Conservation (phyloP, 108 stramenopile species). For the Asterionellopsis glacialis region DNA sequence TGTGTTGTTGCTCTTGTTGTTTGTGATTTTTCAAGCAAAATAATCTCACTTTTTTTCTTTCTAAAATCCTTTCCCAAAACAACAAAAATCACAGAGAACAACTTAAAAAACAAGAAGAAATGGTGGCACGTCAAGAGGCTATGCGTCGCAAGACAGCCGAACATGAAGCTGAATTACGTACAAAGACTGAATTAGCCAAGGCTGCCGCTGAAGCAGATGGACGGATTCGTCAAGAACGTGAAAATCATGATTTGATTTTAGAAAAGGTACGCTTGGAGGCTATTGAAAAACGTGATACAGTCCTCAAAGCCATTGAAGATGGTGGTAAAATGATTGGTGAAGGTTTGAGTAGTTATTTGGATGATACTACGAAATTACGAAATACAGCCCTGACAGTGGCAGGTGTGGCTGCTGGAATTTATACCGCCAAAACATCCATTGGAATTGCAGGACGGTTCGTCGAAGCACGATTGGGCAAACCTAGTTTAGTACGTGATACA, state of each 20-base stretch:
- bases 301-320: constrained; percentile 88
- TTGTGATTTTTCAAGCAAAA: too few species aligned
- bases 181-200: constrained; percentile 85
- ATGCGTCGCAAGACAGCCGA: constrained; percentile 96
- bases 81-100: constrained; percentile 66
- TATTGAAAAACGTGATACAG: constrained; percentile 85
- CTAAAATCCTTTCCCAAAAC: background rate
- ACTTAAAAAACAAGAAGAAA: constrained; percentile 95
- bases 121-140: constrained; percentile 91
- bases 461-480: constrained; percentile 94
- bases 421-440: constrained; percentile 84
- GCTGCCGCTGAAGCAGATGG: constrained; percentile 94
- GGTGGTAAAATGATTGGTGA: constrained; percentile 86
- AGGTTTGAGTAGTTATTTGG: constrained; percentile 77
- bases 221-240: constrained; percentile 90
- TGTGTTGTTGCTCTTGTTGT: constrained; percentile 2
- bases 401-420: constrained; percentile 90
- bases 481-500: constrained; percentile 95
- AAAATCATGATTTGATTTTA: constrained; percentile 94
- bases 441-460: constrained; percentile 92
- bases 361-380: constrained; percentile 88
- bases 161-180: constrained; percentile 92
- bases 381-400: constrained; percentile 90
- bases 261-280: constrained; percentile 86
- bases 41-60: background rate